phyloP scores from a whole-genome alignment of 2,329 filamentous ascomycete species.

The Stylonectria norvegica region DNA sequence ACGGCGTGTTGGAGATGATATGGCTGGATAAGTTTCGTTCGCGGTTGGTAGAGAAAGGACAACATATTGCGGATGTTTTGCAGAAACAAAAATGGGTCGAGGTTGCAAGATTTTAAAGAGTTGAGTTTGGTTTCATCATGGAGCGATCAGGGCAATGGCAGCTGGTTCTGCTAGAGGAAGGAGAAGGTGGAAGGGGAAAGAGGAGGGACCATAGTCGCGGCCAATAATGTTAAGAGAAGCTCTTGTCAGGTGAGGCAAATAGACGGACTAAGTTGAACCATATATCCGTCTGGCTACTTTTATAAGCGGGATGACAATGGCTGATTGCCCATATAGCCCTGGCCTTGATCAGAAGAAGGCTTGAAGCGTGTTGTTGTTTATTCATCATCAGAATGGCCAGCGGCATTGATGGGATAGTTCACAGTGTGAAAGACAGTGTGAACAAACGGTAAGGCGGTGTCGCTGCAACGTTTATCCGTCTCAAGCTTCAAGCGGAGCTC shows the following conservation, averaged over 20 bases:
- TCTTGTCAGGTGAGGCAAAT: too few species aligned
- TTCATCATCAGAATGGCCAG: too few species aligned
- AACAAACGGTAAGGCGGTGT: slow-evolving; percentile 1
- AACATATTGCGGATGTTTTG: slow-evolving; percentile 39
- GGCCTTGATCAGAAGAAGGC: too few species aligned
- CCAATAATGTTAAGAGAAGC: too few species aligned
- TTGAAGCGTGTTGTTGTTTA: too few species aligned
- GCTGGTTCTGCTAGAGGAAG: not conserved
- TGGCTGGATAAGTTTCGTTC: slow-evolving; percentile 46
- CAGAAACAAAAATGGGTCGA: slow-evolving; percentile 40
- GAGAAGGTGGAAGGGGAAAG: not conserved
- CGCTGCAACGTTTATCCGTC: slow-evolving; percentile 32
- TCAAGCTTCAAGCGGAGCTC: slow-evolving; percentile 21
- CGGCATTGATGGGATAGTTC: not conserved
- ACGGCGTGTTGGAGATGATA: slow-evolving; percentile 43
- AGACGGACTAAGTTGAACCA: too few species aligned
- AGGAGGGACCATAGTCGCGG: too few species aligned
- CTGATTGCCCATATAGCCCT: too few species aligned
- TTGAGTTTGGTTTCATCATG: too few species aligned
- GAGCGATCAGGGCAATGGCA: too few species aligned
- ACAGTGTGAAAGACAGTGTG: slow-evolving; percentile 12
- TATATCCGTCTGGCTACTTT: too few species aligned
- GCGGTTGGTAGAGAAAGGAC: slow-evolving; percentile 38
- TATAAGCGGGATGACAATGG: too few species aligned
- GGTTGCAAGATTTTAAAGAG: slow-evolving; percentile 27